Evolutionary conservation across 768 basidiomycete species (phyloP).

Genomic region (Tricholoma terreum): DNA sequence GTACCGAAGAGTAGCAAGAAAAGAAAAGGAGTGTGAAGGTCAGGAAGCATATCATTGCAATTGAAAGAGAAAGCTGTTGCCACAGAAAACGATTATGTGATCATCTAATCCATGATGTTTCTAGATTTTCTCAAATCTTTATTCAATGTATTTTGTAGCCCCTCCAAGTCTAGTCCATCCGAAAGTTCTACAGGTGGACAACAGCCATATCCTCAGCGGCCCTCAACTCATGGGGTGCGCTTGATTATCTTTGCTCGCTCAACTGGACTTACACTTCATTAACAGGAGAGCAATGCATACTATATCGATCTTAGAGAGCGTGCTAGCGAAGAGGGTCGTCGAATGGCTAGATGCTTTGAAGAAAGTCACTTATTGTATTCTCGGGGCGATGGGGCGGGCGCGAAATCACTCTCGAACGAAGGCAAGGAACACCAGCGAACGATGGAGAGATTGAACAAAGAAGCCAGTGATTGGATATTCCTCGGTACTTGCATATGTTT

Average conservation of each 20-base stretch:
- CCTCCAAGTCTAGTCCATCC: constrained; percentile 1
- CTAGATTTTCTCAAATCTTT: constrained; percentile 29
- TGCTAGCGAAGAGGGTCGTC: constrained; percentile 77
- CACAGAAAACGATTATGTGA: background rate
- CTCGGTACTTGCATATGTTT: constrained; percentile 48
- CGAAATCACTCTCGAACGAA: constrained; percentile 77
- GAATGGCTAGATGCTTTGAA: constrained; percentile 70
- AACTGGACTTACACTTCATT: no score
- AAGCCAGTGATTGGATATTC: constrained; percentile 90
- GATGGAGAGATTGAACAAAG: constrained; percentile 75
- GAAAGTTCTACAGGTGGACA: background rate
- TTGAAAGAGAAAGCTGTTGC: background rate
- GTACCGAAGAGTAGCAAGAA: constrained; percentile 33
- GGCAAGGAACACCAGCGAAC: constrained; percentile 76
- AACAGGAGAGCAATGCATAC: constrained; percentile 59
- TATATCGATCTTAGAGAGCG: constrained; percentile 69
- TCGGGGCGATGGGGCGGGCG: constrained; percentile 67
- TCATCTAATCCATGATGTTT: constrained; percentile 16
- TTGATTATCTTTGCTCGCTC: no score
- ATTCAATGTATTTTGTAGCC: constrained; percentile 26
- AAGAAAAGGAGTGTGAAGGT: constrained; percentile 55
- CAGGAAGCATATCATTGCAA: constrained; percentile 23
- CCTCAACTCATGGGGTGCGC: background rate
- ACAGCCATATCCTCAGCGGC: background rate
- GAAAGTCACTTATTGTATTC: constrained; percentile 75